Base-by-base conservation (phyloP, 2,329 filamentous ascomycete species). In the Neofusicoccum laricinum region DNA sequence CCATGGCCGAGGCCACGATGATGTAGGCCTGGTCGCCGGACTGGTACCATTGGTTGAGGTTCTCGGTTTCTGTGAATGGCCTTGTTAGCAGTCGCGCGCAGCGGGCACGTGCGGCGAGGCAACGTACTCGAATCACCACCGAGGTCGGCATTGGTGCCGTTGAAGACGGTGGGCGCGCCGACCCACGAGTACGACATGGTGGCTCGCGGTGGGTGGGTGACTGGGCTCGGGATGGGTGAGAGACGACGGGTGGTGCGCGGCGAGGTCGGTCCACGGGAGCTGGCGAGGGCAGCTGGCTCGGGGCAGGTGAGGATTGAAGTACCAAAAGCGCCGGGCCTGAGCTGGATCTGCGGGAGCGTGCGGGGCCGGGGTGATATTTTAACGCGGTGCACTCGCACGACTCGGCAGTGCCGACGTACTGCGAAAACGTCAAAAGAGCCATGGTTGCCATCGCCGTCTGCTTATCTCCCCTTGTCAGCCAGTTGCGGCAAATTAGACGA, bases 11-110 rank as follows among this genome's bases (percentile, higher is more conserved):
- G 66, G 91, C 85, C 72, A 98, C 79, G 77, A 98, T 85, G 78
- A 98, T 98, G 82, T 91, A 98, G 76, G 93, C 92, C 81, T 93
- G 90, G 79, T 99, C 95, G 73, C 95, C 95, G 5, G 92, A 83
- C 70, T 91, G 85, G 80, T 90, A 98, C 92, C 93, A 96, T 87
- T 96, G 92, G 84, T 98, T 98, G 76, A 97, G 79, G 80, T 98
- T 97, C 74, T 92, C 88, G 75, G 82, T 86, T 71, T 84, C 93
- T 97, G 75, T 69, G 65, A 66, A 30, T 50, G 8, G 41, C 8
- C 7, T 4, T 36, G 49, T 63, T 48, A 64, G 49, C 14, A 17
- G 55, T 34, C 4, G 25, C 32, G 32, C 41, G 65, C 21, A 53
- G 65, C 21, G 49, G 38, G 45, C 25, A 17, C 55, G 32, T 34